phyloP scores from a whole-genome alignment of 108 stramenopile species.

The Epithemia pelagica region DNA sequence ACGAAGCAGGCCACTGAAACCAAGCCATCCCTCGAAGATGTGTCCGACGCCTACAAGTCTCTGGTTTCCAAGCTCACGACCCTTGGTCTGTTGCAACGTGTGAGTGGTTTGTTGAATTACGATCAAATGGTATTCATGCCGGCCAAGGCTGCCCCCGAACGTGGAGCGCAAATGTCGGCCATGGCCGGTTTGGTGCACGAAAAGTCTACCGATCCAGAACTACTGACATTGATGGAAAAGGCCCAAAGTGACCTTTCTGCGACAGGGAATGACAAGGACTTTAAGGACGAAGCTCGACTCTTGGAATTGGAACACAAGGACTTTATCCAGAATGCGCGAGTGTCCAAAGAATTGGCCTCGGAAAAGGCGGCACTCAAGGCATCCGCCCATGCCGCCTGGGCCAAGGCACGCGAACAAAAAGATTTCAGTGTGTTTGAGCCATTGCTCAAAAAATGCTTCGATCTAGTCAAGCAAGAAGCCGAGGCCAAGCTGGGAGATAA shows the following conservation, averaged over 20 bases:
- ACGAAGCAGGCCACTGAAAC: neutral
- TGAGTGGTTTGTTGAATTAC: slow-evolving; percentile 29
- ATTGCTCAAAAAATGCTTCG: slow-evolving; percentile 52
- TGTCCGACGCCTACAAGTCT: slow-evolving; percentile 7
- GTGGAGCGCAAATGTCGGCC: slow-evolving; percentile 58
- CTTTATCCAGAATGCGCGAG: slow-evolving; percentile 38
- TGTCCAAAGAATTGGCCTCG: slow-evolving; percentile 50
- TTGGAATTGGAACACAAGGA: slow-evolving; percentile 39
- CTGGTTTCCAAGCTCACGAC: slow-evolving; percentile 1
- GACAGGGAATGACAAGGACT: neutral
- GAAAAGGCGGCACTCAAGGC: slow-evolving; percentile 48
- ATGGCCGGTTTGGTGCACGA: slow-evolving; percentile 67
- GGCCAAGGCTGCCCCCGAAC: slow-evolving; percentile 18
- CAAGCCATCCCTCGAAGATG: neutral
- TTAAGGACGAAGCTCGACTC: slow-evolving; percentile 18
- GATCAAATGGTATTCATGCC: slow-evolving; percentile 73
- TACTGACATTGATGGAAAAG: slow-evolving; percentile 29
- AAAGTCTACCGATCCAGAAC: slow-evolving; percentile 40
- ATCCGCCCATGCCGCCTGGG: slow-evolving; percentile 59
- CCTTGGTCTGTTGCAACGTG: slow-evolving; percentile 8
- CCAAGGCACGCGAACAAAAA: slow-evolving; percentile 44
- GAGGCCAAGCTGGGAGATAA: slow-evolving; percentile 29
- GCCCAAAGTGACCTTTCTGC: neutral
- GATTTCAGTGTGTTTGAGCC: slow-evolving; percentile 56
- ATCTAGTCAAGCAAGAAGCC: slow-evolving; percentile 49